Percentiles rank a stretch among this genome's conserved stretches.
These are phyloP conservation scores for Tolypocladium inflatum DNA, from an alignment of 2,329 filamentous ascomycete genomes.

Conservation along the genomic window DNA sequence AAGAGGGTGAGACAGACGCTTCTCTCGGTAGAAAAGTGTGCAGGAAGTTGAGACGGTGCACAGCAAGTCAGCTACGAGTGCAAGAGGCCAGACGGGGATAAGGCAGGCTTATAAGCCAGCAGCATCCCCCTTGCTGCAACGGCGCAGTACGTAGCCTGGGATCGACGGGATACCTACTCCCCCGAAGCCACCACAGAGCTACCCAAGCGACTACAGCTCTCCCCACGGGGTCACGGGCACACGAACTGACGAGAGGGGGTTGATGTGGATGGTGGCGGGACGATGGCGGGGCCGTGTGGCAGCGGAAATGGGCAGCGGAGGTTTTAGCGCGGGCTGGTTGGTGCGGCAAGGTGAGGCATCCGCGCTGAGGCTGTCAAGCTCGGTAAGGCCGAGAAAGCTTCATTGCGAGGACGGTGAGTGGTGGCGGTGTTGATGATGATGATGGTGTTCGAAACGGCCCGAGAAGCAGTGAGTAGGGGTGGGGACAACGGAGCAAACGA, in stretches of 20 bases:
- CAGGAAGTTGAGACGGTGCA: neutral
- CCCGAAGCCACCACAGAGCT: neutral
- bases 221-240: neutral
- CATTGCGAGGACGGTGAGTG: neutral
- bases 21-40: neutral
- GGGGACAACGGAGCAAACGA: neutral
- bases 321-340: neutral
- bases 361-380: neutral
- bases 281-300: neutral
- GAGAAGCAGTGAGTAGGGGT: neutral
- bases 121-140: neutral
- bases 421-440: neutral
- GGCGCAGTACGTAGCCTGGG: neutral
- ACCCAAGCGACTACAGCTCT: neutral
- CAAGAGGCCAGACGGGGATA: neutral
- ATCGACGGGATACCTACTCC: neutral
- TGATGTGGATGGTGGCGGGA: neutral
- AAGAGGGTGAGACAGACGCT: neutral
- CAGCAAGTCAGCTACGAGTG: too few relatives aligned
- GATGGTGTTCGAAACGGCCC: neutral
- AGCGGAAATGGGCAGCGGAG: neutral
- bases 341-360: neutral
- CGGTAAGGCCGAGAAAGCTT: neutral
- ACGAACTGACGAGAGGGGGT: neutral
- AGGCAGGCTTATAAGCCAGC: neutral